phyloP scores from a whole-genome alignment of 1,139 yeast species.

The Eremothecium gossypii region DNA sequence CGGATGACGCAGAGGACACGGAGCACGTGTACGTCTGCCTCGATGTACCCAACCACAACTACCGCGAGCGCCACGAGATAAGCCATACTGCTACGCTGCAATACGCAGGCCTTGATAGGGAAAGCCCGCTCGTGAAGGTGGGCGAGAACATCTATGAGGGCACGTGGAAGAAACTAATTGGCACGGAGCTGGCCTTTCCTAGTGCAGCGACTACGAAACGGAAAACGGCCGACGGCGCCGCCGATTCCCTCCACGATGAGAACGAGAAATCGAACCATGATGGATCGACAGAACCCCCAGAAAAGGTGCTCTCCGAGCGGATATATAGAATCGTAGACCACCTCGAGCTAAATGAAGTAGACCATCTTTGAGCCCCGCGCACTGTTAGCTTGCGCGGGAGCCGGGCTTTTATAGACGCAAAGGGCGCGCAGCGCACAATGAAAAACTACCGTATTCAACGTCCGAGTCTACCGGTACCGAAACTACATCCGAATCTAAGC shows the following conservation, averaged over 20 bases:
- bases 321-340: constrained; percentile 30
- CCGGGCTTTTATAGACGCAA: too few relatives aligned
- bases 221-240: constrained; percentile 2
- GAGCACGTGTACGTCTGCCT: constrained; percentile 37
- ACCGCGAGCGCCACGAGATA: constrained; percentile 21
- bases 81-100: constrained; percentile 37
- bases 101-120: constrained; percentile 43
- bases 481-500: too few relatives aligned
- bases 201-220: constrained; percentile 20
- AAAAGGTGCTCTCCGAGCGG: constrained; percentile 16
- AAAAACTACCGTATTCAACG: too few relatives aligned
- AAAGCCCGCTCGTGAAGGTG: constrained; percentile 44
- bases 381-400: too few relatives aligned
- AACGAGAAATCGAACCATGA: constrained; percentile 5
- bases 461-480: too few relatives aligned
- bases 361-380: neutral
- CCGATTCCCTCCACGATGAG: constrained; percentile 1
- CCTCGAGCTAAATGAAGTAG: constrained; percentile 18
- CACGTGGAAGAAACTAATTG: constrained; percentile 68
- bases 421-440: too few relatives aligned
- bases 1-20: constrained; percentile 17
- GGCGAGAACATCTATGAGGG: constrained; percentile 60
- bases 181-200: constrained; percentile 58
- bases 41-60: constrained; percentile 34
- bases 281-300: constrained; percentile 5